Evolutionary conservation across 2,329 filamentous ascomycete species (phyloP).

Genomic region (Sporothrix brunneoviolacea): DNA sequence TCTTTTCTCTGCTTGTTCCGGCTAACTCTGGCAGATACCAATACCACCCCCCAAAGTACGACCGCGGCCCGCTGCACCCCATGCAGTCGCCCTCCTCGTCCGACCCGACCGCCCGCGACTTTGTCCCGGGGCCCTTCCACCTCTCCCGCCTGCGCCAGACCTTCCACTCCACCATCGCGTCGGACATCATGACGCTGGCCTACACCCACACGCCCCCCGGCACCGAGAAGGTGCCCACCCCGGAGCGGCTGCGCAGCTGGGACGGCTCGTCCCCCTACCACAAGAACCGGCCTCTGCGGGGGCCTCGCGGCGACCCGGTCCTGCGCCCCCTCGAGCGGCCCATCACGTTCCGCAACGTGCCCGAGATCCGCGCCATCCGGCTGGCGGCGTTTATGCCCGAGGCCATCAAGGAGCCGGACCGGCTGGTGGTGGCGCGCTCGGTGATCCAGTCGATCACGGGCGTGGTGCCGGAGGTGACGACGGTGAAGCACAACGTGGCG

Average conservation of each 20-base stretch:
- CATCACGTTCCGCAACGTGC: constrained; percentile 77
- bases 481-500: constrained; percentile 61
- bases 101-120: constrained; percentile 81
- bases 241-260: constrained; percentile 73
- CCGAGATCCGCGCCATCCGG: constrained; percentile 72
- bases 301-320: constrained; percentile 73
- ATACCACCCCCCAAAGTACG: constrained; percentile 89
- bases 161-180: constrained; percentile 76
- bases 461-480: constrained; percentile 62
- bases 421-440: constrained; percentile 77
- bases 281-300: constrained; percentile 79
- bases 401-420: constrained; percentile 62
- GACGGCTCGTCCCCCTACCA: constrained; percentile 89
- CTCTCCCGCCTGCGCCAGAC: constrained; percentile 83
- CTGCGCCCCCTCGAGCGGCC: constrained; percentile 66
- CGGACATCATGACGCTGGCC: constrained; percentile 81
- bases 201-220: constrained; percentile 84
- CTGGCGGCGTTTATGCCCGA: constrained; percentile 69
- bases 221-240: constrained; percentile 44
- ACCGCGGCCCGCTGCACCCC: constrained; percentile 87
- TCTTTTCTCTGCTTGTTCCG: constrained; percentile 12
- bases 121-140: constrained; percentile 85
- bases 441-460: constrained; percentile 81
- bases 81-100: constrained; percentile 83
- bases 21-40: constrained; percentile 61